Conservation (phyloP, 1,139 yeast species). For the Yamadazyma membranifaciens region DNA sequence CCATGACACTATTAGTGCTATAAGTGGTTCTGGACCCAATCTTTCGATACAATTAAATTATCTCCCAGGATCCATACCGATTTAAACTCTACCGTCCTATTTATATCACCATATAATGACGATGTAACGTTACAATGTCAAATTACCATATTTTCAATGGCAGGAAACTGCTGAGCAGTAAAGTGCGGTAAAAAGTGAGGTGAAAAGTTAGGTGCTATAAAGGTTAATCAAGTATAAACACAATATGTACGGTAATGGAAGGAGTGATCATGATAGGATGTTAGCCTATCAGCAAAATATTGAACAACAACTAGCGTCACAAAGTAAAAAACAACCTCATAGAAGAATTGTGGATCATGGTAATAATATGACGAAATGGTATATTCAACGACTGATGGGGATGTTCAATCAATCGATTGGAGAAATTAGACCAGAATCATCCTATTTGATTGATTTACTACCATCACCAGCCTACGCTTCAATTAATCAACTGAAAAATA, state of each 20-base stretch:
- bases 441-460: constrained; percentile 67
- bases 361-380: constrained; percentile 74
- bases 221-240: background rate
- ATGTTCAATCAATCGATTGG: constrained; percentile 49
- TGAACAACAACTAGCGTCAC: constrained; percentile 46
- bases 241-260: constrained; percentile 6
- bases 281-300: constrained; percentile 33
- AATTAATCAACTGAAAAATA: constrained; percentile 28
- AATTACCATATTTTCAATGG: no score
- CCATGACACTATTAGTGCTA: no score
- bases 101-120: no score
- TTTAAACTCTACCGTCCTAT: no score
- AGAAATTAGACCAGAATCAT: constrained; percentile 70
- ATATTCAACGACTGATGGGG: constrained; percentile 59
- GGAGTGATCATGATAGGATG: constrained; percentile 15
- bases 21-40: no score
- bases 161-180: no score
- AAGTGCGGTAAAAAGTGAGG: no score
- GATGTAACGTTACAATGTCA: no score
- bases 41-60: no score
- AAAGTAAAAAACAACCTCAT: constrained; percentile 55
- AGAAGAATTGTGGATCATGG: constrained; percentile 90
- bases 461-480: constrained; percentile 66
- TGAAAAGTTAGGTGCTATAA: no score
- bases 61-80: no score